Evolutionary conservation across 345 rosid genomes (phyloP).

Genomic region (Eucalyptus guilfoylei): DNA sequence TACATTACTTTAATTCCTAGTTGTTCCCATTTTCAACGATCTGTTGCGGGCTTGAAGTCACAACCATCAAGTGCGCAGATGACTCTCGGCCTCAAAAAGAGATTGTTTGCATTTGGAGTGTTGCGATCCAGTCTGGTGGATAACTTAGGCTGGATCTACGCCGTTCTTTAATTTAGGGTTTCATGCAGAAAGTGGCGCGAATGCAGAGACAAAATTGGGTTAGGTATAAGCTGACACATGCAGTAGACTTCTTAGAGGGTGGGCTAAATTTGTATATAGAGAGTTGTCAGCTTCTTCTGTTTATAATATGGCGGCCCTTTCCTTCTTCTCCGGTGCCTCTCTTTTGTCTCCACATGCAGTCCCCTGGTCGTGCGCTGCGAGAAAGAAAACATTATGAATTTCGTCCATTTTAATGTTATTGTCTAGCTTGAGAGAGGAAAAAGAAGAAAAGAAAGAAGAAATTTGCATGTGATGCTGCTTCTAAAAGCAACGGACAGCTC

Average conservation of each 20-base stretch:
- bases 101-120: not conserved
- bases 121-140: not conserved
- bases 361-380: conserved; percentile 17
- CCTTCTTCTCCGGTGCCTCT: not conserved
- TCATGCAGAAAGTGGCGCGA: not conserved
- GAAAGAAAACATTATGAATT: not conserved
- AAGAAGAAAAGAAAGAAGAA: too few relatives aligned
- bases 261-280: not conserved
- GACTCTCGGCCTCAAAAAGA: not conserved
- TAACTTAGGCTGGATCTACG: not conserved
- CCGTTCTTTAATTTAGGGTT: not conserved
- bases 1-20: not conserved
- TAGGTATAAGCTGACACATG: not conserved
- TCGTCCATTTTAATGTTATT: not conserved
- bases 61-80: not conserved
- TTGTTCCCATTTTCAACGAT: not conserved
- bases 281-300: not conserved
- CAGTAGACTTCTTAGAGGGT: not conserved
- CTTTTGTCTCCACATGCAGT: conserved; percentile 25
- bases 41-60: not conserved
- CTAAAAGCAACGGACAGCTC: conserved; percentile 35
- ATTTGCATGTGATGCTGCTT: conserved; percentile 30
- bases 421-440: not conserved
- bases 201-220: not conserved
- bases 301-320: not conserved